A percentile compares a stretch with the other conserved stretches of the same genome.
These are phyloP conservation scores for Trichoderma sp. DNA, from an alignment of 2,329 filamentous ascomycete species.

Conservation along the genomic window DNA sequence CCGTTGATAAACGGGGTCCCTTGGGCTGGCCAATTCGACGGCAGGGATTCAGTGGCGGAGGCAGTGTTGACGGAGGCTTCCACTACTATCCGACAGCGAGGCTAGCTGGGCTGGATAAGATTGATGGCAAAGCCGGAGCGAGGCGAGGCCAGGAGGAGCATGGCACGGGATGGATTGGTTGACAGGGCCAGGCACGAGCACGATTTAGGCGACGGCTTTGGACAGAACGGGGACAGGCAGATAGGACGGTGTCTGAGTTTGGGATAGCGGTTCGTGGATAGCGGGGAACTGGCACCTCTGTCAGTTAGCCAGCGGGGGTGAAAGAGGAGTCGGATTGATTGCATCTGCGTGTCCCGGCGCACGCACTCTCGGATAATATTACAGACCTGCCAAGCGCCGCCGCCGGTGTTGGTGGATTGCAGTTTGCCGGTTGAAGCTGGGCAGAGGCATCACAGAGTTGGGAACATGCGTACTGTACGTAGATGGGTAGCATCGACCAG, in stretches of 20 bases:
- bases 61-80: conserved; percentile 10
- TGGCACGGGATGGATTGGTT: background rate
- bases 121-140: background rate
- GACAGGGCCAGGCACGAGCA: background rate
- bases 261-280: background rate
- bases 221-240: background rate
- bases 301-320: background rate
- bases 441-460: background rate
- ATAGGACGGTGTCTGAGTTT: conserved; percentile 2
- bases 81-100: background rate
- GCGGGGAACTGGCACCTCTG: background rate
- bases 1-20: conserved; percentile 5
- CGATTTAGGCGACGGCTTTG: background rate
- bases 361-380: background rate
- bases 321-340: background rate
- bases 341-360: background rate
- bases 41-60: conserved; percentile 2
- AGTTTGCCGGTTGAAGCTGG: background rate
- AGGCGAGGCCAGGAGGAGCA: background rate
- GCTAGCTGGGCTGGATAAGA: background rate
- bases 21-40: conserved; percentile 10
- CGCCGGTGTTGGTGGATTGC: background rate
- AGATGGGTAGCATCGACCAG: background rate
- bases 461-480: background rate
- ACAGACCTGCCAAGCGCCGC: background rate